These are phyloP conservation scores for Eudorina sp. DNA, from an alignment of 139 green algal species.

Conservation along the genomic window DNA sequence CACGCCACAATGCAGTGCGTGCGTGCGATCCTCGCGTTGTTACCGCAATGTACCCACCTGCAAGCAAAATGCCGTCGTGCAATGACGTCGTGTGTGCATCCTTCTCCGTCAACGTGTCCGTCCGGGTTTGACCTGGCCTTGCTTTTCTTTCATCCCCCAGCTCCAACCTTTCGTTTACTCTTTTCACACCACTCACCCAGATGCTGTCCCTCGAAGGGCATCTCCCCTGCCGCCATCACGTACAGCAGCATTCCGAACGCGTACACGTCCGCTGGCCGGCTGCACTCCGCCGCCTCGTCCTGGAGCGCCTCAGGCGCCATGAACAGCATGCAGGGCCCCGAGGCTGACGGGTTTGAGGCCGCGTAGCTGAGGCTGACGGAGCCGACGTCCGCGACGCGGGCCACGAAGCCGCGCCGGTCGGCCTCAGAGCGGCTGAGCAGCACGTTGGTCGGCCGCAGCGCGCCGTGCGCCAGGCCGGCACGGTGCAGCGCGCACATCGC, in stretches of 20 bases:
- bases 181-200: neutral
- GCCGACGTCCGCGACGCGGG: neutral
- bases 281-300: neutral
- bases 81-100: too few species aligned
- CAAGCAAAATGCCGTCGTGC: too few species aligned
- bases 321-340: neutral
- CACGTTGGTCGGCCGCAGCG: constrained; percentile 20
- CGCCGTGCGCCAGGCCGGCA: constrained; percentile 45
- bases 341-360: neutral
- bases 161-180: too few species aligned
- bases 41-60: too few species aligned
- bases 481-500: constrained; percentile 66
- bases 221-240: constrained; percentile 13
- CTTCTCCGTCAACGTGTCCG: too few species aligned
- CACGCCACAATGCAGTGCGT: too few species aligned
- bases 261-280: neutral
- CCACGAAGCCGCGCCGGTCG: constrained; percentile 18
- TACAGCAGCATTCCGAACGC: constrained; percentile 40
- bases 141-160: too few species aligned
- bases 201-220: neutral
- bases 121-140: too few species aligned
- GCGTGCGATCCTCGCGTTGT: too few species aligned
- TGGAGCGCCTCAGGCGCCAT: neutral
- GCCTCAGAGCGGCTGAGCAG: neutral
- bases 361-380: neutral